These are phyloP conservation scores for Backusella tarrabulga DNA, from an alignment of 192 early-diverging fungal genomes.

Conservation along the genomic window DNA sequence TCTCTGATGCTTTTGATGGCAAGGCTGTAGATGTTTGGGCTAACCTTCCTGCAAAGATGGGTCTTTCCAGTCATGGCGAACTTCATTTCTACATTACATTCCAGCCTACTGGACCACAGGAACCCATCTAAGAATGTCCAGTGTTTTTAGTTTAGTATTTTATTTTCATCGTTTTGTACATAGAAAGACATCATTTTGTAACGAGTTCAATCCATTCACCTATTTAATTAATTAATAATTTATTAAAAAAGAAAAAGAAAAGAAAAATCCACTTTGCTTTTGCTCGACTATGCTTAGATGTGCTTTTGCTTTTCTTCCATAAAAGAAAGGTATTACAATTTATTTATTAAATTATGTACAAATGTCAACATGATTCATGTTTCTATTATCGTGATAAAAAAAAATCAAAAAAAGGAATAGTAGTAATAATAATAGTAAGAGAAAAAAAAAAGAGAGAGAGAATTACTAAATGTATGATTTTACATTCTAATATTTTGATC, in stretches of 20 bases:
- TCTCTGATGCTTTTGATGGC: slow-evolving; percentile 24
- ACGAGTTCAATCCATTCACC: neutral
- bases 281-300: neutral
- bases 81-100: slow-evolving; percentile 39
- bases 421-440: neutral
- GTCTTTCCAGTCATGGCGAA: slow-evolving; percentile 27
- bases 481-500: neutral
- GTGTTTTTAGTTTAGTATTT: neutral
- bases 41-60: slow-evolving; percentile 37
- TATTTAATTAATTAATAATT: neutral
- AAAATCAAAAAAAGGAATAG: neutral
- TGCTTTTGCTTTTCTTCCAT: neutral
- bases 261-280: neutral
- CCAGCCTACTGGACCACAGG: neutral
- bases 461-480: neutral
- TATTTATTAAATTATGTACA: slow-evolving; percentile 4
- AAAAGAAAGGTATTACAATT: neutral
- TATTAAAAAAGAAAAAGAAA: neutral
- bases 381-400: neutral
- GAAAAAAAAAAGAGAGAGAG: neutral
- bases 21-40: slow-evolving; percentile 22
- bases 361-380: neutral
- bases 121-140: neutral
- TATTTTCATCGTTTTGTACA: neutral
- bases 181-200: neutral